Conservation (phyloP, 1,139 yeast species). For the Kazachstania sp. region DNA sequence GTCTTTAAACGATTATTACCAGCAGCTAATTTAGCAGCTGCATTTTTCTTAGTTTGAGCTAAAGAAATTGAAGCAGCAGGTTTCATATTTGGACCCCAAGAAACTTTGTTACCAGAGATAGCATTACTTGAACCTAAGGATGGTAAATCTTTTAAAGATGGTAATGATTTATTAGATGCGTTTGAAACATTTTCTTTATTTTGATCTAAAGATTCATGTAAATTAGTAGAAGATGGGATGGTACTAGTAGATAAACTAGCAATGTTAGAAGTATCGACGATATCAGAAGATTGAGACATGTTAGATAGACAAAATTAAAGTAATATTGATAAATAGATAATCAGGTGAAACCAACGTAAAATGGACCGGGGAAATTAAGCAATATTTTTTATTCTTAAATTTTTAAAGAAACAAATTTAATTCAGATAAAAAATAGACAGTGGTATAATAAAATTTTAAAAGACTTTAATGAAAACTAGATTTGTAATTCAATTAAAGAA, state of each 20-base stretch:
- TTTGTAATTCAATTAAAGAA: no score
- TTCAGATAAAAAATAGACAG: no score
- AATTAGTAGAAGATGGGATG: conserved; percentile 39
- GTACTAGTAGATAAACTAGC: conserved; percentile 4
- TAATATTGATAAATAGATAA: not conserved
- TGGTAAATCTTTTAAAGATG: conserved; percentile 56
- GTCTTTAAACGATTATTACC: conserved; percentile 33
- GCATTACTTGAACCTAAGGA: conserved; percentile 49
- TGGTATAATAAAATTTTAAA: no score
- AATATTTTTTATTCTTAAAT: no score
- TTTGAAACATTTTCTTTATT: conserved; percentile 9
- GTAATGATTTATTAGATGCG: conserved; percentile 29
- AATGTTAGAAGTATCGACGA: conserved; percentile 5
- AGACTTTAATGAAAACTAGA: no score
- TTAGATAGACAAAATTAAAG: not conserved
- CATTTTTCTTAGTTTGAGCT: conserved; percentile 13
- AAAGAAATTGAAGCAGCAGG: conserved; percentile 34
- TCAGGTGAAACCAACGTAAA: conserved; percentile 5
- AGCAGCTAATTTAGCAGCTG: conserved; percentile 16
- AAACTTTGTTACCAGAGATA: conserved; percentile 30
- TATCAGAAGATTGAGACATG: conserved; percentile 2
- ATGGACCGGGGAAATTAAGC: no score
- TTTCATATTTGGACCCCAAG: conserved; percentile 42
- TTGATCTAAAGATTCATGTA: not conserved
- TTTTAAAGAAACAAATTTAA: no score